These are phyloP conservation scores for Jatropha multifida DNA, from an alignment of 441 rosid species.

Conservation along the genomic window DNA sequence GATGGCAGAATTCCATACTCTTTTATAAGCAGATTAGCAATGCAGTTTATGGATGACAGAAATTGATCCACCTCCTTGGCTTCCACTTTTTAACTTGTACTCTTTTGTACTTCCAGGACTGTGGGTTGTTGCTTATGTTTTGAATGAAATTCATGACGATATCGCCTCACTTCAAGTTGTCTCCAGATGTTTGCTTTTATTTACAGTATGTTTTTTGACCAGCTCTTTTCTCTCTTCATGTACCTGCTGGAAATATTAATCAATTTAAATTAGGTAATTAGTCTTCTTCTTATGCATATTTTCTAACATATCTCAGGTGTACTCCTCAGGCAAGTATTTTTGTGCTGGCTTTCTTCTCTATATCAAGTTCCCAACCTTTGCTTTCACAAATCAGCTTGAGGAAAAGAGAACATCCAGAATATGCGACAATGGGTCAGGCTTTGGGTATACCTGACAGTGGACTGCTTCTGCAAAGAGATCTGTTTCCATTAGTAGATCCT, in stretches of 20 bases:
- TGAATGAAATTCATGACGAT: slow-evolving; percentile 64
- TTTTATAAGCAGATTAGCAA: neutral
- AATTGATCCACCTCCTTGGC: slow-evolving; percentile 5
- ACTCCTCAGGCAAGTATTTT: slow-evolving; percentile 65
- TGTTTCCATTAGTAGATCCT: slow-evolving; percentile 46
- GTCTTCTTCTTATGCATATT: slow-evolving; percentile 23
- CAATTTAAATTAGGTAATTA: slow-evolving; percentile 10
- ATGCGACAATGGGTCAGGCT: slow-evolving; percentile 82
- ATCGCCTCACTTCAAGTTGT: slow-evolving; percentile 74
- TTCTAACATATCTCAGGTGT: slow-evolving; percentile 34
- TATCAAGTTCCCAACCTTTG: slow-evolving; percentile 85
- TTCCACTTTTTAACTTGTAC: slow-evolving; percentile 17
- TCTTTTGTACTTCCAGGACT: slow-evolving; percentile 39
- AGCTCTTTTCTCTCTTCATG: slow-evolving; percentile 18
- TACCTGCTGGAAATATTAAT: slow-evolving; percentile 10
- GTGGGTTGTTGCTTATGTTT: slow-evolving; percentile 66
- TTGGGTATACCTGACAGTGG: slow-evolving; percentile 90
- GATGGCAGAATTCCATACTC: neutral
- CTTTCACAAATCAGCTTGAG: slow-evolving; percentile 85
- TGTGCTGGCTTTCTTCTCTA: slow-evolving; percentile 70
- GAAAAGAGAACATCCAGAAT: slow-evolving; percentile 58
- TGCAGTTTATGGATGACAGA: neutral
- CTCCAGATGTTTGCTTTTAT: slow-evolving; percentile 76
- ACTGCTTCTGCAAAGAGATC: slow-evolving; percentile 54
- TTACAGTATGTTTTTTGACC: slow-evolving; percentile 44